Evolutionary conservation across 257 asterid species (phyloP).

Genomic region (Misopates orontium): DNA sequence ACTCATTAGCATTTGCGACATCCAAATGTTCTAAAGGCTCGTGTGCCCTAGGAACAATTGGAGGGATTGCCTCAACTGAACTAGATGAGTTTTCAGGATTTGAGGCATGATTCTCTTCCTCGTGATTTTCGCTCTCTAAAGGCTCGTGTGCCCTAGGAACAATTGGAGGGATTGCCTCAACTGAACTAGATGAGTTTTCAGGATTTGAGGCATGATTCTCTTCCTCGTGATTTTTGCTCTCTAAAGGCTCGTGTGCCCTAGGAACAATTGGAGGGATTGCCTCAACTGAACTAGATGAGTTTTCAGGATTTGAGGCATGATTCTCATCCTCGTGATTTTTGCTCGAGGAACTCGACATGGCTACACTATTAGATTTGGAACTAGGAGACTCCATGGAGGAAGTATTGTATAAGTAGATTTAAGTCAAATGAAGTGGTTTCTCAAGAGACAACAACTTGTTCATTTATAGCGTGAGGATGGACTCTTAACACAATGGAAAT

Average conservation of each 20-base stretch:
- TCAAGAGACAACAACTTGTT: not conserved
- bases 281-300: too few species aligned
- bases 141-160: not conserved
- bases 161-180: too few species aligned
- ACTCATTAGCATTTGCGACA: constrained; percentile 2
- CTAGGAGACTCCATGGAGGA: too few species aligned
- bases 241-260: not conserved
- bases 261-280: too few species aligned
- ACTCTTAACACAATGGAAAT: not conserved
- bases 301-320: too few species aligned
- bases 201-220: too few species aligned
- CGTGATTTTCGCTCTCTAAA: not conserved
- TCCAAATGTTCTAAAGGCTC: not conserved
- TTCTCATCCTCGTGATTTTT: not conserved
- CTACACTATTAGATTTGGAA: not conserved
- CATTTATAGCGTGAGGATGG: constrained; percentile 2
- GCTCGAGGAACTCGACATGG: not conserved
- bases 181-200: too few species aligned
- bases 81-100: too few species aligned
- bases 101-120: too few species aligned
- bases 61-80: too few species aligned
- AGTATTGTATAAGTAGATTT: not conserved
- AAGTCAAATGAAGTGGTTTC: not conserved
- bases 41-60: not conserved
- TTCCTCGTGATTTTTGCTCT: not conserved